These are phyloP conservation scores for Rhizopus delemar DNA, from an alignment of 371 early-diverging fungal species.

Conservation along the genomic window DNA sequence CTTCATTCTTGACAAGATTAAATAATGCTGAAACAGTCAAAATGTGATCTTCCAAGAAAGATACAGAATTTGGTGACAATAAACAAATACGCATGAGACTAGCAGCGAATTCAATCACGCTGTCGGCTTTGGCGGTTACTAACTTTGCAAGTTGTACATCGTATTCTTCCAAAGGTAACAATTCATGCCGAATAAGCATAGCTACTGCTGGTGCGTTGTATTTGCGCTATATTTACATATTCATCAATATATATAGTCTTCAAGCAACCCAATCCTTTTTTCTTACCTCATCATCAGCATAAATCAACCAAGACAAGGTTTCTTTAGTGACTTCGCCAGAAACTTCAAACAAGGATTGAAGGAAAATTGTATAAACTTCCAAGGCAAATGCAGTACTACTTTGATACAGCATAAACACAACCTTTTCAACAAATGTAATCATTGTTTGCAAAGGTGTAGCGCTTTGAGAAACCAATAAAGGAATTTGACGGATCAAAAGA, in stretches of 20 bases:
- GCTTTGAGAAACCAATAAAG: slow-evolving; percentile 64
- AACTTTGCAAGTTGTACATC: slow-evolving; percentile 86
- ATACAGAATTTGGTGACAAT: slow-evolving; percentile 56
- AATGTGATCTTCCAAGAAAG: slow-evolving; percentile 72
- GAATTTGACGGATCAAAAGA: slow-evolving; percentile 69
- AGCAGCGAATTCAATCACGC: slow-evolving; percentile 75
- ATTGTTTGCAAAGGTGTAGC: slow-evolving; percentile 69
- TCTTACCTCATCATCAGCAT: slow-evolving; percentile 80
- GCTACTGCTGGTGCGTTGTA: slow-evolving; percentile 79
- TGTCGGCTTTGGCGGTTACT: slow-evolving; percentile 70
- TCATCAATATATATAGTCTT: neutral
- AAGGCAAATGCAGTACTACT: slow-evolving; percentile 71
- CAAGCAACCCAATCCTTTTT: slow-evolving; percentile 9
- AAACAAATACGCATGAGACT: slow-evolving; percentile 71
- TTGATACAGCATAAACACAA: slow-evolving; percentile 79
- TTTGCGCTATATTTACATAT: slow-evolving; percentile 62
- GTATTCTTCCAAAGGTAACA: slow-evolving; percentile 79
- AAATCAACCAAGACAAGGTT: slow-evolving; percentile 86
- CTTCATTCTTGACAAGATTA: slow-evolving; percentile 59
- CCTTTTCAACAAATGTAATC: slow-evolving; percentile 80
- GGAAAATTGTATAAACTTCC: slow-evolving; percentile 78
- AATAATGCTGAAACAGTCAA: slow-evolving; percentile 69
- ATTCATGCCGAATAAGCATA: slow-evolving; percentile 71
- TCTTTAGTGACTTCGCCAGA: slow-evolving; percentile 80
- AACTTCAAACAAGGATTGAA: slow-evolving; percentile 79